Percentiles rank a stretch among this genome's conserved stretches.
Evolutionary conservation across 129 eudicot genomes (phyloP).

Genomic region (Helianthus tuberosus): DNA sequence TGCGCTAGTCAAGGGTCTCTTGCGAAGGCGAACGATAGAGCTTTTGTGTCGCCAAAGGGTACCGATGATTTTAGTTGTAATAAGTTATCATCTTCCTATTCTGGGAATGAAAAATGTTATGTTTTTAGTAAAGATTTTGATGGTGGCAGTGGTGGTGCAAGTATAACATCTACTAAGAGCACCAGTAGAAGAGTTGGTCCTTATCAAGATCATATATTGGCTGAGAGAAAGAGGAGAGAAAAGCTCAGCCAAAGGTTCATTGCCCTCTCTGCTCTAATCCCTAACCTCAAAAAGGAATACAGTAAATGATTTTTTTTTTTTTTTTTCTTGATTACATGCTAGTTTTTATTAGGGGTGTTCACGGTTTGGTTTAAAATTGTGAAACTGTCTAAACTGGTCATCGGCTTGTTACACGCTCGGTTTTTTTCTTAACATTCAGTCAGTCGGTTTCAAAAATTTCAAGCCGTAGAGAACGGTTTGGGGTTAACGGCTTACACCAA

Average conservation of each 20-base stretch:
- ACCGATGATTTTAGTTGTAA: neutral
- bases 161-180: neutral
- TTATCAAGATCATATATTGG: slow-evolving; percentile 53
- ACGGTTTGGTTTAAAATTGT: too few relatives aligned
- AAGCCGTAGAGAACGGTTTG: too few relatives aligned
- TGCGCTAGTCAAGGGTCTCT: slow-evolving; percentile 2
- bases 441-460: too few relatives aligned
- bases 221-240: slow-evolving; percentile 64
- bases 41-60: slow-evolving; percentile 28
- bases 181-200: slow-evolving; percentile 21
- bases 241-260: slow-evolving; percentile 53
- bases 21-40: slow-evolving; percentile 56
- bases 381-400: too few relatives aligned
- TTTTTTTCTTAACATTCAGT: too few relatives aligned
- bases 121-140: slow-evolving; percentile 2
- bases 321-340: too few relatives aligned
- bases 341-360: too few relatives aligned
- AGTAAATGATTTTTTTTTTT: too few relatives aligned
- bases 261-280: slow-evolving; percentile 62
- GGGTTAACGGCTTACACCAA: too few relatives aligned
- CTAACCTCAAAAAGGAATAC: slow-evolving; percentile 72
- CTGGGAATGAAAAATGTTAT: slow-evolving; percentile 4
- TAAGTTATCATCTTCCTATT: slow-evolving; percentile 13
- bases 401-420: too few relatives aligned
- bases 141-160: slow-evolving; percentile 13